Percentiles rank a stretch among this genome's conserved stretches.
These are phyloP conservation scores for Saccharomycopsis vini DNA, from an alignment of 805 yeast genomes.

Conservation along the genomic window DNA sequence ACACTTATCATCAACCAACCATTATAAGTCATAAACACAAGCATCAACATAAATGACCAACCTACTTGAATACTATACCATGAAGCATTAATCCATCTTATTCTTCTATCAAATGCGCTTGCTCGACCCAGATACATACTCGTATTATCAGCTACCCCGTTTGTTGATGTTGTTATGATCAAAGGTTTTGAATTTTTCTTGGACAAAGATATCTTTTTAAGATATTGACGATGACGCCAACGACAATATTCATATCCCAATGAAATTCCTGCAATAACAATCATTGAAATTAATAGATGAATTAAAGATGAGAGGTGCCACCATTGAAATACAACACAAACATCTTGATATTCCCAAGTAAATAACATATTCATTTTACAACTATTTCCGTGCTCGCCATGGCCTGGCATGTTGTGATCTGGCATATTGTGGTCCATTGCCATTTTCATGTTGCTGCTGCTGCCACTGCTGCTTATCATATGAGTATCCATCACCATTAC, in stretches of 20 bases:
- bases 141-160: neutral
- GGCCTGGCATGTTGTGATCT: conserved; percentile 11
- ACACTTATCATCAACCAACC: conserved; percentile 79
- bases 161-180: neutral
- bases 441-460: too few relatives aligned
- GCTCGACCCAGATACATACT: too few relatives aligned
- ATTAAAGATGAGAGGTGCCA: conserved; percentile 59
- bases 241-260: conserved; percentile 57
- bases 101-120: too few relatives aligned
- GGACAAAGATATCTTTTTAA: neutral
- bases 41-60: conserved; percentile 65
- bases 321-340: conserved; percentile 68
- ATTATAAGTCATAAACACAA: conserved; percentile 79
- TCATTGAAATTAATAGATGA: conserved; percentile 45
- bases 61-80: conserved; percentile 59
- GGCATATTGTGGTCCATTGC: conserved; percentile 20
- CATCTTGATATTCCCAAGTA: conserved; percentile 67
- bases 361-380: conserved; percentile 44
- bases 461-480: too few relatives aligned
- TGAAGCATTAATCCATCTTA: neutral
- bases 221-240: conserved; percentile 8
- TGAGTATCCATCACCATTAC: too few relatives aligned
- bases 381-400: conserved; percentile 26
- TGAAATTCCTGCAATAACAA: conserved; percentile 39
- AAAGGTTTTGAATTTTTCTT: neutral